Evolutionary conservation across 495 filamentous ascomycete species (phyloP), one percentile per base, ranked within the genome.

Genomic region (Podospora fimiseda): DNA sequence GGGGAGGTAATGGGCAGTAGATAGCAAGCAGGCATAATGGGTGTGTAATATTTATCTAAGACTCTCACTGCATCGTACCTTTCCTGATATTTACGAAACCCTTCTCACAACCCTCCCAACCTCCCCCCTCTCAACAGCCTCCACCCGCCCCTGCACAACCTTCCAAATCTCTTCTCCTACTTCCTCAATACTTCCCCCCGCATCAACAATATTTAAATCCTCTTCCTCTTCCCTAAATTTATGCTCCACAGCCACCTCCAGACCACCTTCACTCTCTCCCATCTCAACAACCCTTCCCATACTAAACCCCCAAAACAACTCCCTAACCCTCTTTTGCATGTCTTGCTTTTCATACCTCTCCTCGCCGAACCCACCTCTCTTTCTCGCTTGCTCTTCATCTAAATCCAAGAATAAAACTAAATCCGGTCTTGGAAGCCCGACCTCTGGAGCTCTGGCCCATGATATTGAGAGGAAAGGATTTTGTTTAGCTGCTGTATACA

Each of bases 401-500:
- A 97, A 76, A 53, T 89, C 85, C 18, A 98, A 76, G 63, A 96
- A 98, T 2, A 98, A 56, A 20, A 91, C 90, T 9, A 89, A 61
- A 69, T 98, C 93, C 0, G 94, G 92, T 9, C 84, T 78, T 3
- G 94, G 93, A 8, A 98, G 74, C 4, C 93, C 93, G 18, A 88
- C 75, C 61, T 98, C 93, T 3, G 93, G 90, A 36, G 81, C 78
- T 40, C 79, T 76, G 38, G 88, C 89, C 88, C 92, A 96, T 2
- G 78, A 68, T 5, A 97, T 69, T 1, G 79, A 74, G 8, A 96
- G 75, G 6, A 68, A 71, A 7, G 83, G 80, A 61, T 87, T 88
- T 19, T 79, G 74, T 61, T 96, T 96, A 0, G 93, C 93, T n/a
- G 89, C 87, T n/a, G 85, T 88, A 71, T 97, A 98, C 16, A 96